These are phyloP conservation scores for Lachnellula hyalina DNA, from an alignment of 2,329 filamentous ascomycete species.

Conservation along the genomic window DNA sequence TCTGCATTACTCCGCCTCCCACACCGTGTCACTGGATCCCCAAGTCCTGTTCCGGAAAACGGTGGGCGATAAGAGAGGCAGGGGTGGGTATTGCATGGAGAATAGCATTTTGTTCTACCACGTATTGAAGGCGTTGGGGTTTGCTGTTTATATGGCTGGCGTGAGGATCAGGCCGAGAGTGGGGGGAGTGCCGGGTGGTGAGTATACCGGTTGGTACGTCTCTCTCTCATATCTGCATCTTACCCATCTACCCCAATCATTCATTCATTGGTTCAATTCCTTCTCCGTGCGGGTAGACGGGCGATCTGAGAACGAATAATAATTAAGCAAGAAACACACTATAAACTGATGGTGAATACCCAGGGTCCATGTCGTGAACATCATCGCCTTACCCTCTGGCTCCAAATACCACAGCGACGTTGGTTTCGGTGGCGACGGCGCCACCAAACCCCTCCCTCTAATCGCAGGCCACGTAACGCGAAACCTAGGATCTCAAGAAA, in stretches of 20 bases:
- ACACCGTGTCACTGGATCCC: conserved; percentile 19
- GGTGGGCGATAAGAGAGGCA: conserved; percentile 25
- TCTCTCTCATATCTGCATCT: neutral
- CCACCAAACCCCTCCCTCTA: conserved; percentile 53
- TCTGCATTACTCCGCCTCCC: conserved; percentile 23
- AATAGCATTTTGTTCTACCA: conserved; percentile 49
- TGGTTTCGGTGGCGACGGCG: conserved; percentile 58
- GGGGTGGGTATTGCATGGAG: conserved; percentile 60
- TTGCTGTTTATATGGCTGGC: conserved; percentile 49
- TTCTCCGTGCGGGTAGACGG: no score
- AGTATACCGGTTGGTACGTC: conserved; percentile 27
- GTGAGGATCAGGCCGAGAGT: conserved; percentile 23
- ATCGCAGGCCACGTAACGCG: conserved; percentile 30
- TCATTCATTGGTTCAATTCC: no score
- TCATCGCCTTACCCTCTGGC: conserved; percentile 47
- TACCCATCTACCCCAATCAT: no score
- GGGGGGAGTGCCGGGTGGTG: conserved; percentile 19
- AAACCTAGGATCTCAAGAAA: conserved; percentile 49
- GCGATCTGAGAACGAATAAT: no score
- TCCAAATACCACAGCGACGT: conserved; percentile 52
- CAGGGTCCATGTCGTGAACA: conserved; percentile 55
- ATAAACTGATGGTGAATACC: neutral
- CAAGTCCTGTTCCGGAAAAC: conserved; percentile 27
- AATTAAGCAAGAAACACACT: neutral
- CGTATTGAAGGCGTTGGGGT: conserved; percentile 47